Base-by-base conservation (phyloP, 1,284 basidiomycete genomes). In the Golubevia sp. region DNA sequence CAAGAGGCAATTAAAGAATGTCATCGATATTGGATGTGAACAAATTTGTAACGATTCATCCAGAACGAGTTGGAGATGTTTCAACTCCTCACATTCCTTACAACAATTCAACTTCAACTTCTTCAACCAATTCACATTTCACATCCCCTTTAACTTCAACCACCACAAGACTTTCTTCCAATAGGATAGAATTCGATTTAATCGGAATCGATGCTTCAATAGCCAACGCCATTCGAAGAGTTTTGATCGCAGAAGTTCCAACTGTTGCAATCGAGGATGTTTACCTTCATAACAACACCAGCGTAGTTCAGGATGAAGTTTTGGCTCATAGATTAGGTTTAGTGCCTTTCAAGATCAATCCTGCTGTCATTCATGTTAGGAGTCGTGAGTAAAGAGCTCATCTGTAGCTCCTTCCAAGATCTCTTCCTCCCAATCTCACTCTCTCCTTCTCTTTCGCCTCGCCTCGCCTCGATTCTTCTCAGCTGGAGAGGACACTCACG, bases 161-260 rank as follows among this genome's bases (percentile, higher is more conserved):
- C 30, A 55, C 79, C 44, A 82, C 77, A 1, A 68, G 76, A 21
- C 70, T 79, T 21, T 77, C 79, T n/a, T n/a, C n/a, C n/a, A n/a
- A n/a, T n/a, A n/a, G n/a, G 2, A 89, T 97, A 68, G 95, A 98
- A 76, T 96, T 99, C 83, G 96, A 99, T 85, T 86, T 99, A 26
- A 89, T 98, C 62, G 96, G 97, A 6, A 91, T 98, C 30, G 97
- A 99, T 85, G 93, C 97, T 0, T 92, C 92, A 27, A 92, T 99
- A 59, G 94, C 97, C 25, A 99, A 99, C 84, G 94, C 96, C 0
- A 89, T 97, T 71, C 88, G 97, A 51, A 87, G 96, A 63, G 92
- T 96, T 61, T 87, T 98, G 79, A 92, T 99, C 58, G 92, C 97
- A 25, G 96, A 99, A 88, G 95, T 97, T 0, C 94, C 94, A 0